Conservation (phyloP, 352 stramenopile genomes). For the Phytophthora brassicae region DNA sequence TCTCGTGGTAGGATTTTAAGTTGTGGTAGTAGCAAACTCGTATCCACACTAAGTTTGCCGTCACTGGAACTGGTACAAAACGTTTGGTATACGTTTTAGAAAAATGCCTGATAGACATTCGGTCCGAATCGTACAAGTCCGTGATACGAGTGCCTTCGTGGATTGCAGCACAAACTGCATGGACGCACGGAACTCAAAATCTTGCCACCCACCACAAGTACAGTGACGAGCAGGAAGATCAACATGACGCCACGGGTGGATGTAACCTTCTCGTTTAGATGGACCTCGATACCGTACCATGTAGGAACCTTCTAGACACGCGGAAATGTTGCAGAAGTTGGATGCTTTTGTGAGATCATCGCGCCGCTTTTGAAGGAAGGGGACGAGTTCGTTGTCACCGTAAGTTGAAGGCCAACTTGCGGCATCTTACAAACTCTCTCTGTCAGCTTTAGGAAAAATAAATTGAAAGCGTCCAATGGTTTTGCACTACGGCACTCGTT, state of each 20-base stretch:
- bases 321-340: neutral
- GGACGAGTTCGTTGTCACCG: neutral
- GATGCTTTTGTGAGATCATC: neutral
- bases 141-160: neutral
- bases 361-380: neutral
- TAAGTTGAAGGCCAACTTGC: neutral
- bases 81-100: neutral
- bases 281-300: neutral
- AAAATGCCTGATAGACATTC: neutral
- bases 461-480: neutral
- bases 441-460: slow-evolving; percentile 3
- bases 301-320: neutral
- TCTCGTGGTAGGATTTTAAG: too few relatives aligned
- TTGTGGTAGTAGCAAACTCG: too few relatives aligned
- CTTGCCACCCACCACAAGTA: slow-evolving; percentile 3
- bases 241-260: slow-evolving; percentile 3
- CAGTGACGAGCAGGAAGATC: neutral
- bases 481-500: slow-evolving; percentile 3
- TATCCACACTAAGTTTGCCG: neutral
- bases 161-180: slow-evolving; percentile 3
- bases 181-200: slow-evolving; percentile 5
- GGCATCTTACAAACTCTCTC: neutral
- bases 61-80: neutral
- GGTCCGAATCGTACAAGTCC: neutral
- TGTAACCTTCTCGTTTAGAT: neutral